phyloP scores from a whole-genome alignment of 2,329 filamentous ascomycete genomes.

The Cadophora luteo-olivacea region DNA sequence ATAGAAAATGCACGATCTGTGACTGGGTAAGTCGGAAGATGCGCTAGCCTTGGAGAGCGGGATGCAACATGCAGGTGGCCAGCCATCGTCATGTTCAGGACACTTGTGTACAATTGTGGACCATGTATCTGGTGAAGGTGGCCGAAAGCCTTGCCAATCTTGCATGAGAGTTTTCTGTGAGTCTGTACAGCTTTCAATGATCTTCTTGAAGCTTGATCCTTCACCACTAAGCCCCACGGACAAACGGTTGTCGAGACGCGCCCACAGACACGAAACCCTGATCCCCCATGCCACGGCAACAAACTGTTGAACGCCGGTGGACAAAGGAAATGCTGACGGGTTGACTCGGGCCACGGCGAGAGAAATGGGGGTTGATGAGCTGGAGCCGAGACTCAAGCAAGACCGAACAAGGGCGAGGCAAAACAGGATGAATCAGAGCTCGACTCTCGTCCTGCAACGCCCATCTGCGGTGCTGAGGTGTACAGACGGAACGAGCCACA shows the following conservation, averaged over 20 bases:
- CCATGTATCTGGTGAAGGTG: neutral
- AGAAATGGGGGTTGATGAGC: constrained; percentile 4
- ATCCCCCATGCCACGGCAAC: neutral
- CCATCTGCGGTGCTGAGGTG: constrained; percentile 16
- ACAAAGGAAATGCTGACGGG: neutral
- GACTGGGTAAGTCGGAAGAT: constrained; percentile 9
- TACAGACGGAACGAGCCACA: neutral
- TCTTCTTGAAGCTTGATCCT: neutral
- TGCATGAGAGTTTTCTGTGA: neutral
- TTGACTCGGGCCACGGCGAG: constrained; percentile 1
- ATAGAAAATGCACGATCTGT: constrained; percentile 20
- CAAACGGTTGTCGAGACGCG: neutral
- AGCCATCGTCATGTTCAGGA: constrained; percentile 15
- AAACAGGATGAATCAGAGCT: constrained; percentile 5
- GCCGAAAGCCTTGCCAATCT: neutral
- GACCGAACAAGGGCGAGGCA: neutral
- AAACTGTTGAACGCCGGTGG: constrained; percentile 1
- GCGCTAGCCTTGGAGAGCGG: neutral
- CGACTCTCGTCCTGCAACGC: constrained; percentile 1
- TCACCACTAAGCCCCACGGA: neutral
- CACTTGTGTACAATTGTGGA: neutral
- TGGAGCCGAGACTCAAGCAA: neutral
- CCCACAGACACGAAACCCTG: neutral
- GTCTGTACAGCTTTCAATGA: neutral
- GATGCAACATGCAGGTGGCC: constrained; percentile 9